Evolutionary conservation across 2,329 filamentous ascomycete species (phyloP).

Genomic region (Neofusicoccum sp.): DNA sequence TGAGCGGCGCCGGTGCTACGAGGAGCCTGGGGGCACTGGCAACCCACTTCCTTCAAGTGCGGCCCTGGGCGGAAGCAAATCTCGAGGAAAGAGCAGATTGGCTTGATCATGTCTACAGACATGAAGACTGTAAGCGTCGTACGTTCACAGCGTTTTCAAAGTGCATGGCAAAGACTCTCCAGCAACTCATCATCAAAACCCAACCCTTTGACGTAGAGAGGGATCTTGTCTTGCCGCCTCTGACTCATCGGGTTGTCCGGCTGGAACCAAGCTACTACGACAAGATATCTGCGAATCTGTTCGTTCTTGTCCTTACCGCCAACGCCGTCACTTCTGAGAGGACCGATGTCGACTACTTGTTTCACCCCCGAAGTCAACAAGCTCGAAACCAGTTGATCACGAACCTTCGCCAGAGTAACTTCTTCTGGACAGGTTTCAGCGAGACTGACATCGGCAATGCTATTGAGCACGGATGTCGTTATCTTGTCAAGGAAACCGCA

Average conservation of each 20-base stretch:
- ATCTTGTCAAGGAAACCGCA: conserved; percentile 62
- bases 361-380: conserved; percentile 71
- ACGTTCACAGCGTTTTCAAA: conserved; percentile 56
- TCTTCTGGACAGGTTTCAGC: conserved; percentile 80
- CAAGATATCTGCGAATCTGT: conserved; percentile 77
- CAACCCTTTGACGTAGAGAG: conserved; percentile 65
- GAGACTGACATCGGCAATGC: conserved; percentile 61
- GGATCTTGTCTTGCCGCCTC: conserved; percentile 65
- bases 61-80: conserved; percentile 71
- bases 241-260: conserved; percentile 69
- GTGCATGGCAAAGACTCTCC: conserved; percentile 67
- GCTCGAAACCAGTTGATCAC: conserved; percentile 66
- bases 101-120: conserved; percentile 65
- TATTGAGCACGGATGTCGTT: conserved; percentile 64
- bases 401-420: conserved; percentile 80
- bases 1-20: conserved; percentile 39
- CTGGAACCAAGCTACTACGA: conserved; percentile 84
- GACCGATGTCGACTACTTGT: conserved; percentile 82
- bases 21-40: conserved; percentile 65
- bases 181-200: conserved; percentile 79
- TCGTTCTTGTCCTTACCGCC: conserved; percentile 77
- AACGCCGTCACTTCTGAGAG: conserved; percentile 88
- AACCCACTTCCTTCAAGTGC: conserved; percentile 68
- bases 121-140: conserved; percentile 46
- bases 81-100: conserved; percentile 66